Evolutionary conservation across 108 stramenopile genomes (phyloP).

Genomic region (Skeletonema tropicum): DNA sequence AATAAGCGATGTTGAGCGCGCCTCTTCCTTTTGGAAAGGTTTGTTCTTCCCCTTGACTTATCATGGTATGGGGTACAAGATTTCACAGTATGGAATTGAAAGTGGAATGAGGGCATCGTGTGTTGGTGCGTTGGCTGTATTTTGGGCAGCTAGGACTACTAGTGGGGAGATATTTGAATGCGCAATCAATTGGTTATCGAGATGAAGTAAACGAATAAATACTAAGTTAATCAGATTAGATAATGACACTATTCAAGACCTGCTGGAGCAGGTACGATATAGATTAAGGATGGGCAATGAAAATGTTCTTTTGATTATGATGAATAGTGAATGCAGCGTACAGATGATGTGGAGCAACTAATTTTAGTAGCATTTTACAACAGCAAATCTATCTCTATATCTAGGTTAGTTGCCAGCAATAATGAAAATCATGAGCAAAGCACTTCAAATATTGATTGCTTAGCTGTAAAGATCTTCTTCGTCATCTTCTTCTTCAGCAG

Average conservation of each 20-base stretch:
- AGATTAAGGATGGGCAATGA: too few species aligned
- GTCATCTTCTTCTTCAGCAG: conserved; percentile 74
- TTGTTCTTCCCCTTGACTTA: conserved; percentile 74
- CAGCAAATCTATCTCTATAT: not conserved
- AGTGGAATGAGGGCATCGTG: conserved; percentile 43
- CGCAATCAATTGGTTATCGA: conserved; percentile 20
- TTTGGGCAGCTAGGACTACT: conserved; percentile 76
- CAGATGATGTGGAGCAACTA: not conserved
- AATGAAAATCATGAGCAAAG: not conserved
- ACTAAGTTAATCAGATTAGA: too few species aligned
- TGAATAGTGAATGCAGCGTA: too few species aligned
- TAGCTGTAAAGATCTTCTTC: conserved; percentile 97
- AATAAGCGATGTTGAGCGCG: conserved; percentile 37
- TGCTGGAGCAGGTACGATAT: too few species aligned
- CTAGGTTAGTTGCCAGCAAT: conserved; percentile 11
- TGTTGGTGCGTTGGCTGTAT: conserved; percentile 73
- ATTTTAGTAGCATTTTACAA: not conserved
- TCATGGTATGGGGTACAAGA: conserved; percentile 66
- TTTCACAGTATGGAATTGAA: conserved; percentile 66
- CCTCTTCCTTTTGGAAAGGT: conserved; percentile 53
- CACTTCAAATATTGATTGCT: conserved; percentile 2
- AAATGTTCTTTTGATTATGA: too few species aligned
- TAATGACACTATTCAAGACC: too few species aligned
- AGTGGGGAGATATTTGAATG: conserved; percentile 66
- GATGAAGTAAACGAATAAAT: not conserved